Conservation (phyloP, 192 early-diverging fungal genomes). For the Physocladia obscura region DNA sequence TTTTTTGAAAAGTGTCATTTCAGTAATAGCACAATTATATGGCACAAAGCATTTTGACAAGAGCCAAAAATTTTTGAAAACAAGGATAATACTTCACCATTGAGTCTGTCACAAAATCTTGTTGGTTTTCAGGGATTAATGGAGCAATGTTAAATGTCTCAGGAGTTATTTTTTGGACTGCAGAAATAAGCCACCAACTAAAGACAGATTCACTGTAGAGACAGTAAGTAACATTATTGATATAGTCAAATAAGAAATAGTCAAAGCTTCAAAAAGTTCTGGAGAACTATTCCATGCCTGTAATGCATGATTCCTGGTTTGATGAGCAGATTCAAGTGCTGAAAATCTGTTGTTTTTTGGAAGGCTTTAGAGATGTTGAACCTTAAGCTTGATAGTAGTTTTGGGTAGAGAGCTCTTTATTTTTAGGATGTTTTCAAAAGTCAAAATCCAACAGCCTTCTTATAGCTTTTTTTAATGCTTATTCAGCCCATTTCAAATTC, state of each 20-base stretch:
- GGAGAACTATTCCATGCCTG: no score
- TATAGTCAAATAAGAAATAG: not conserved
- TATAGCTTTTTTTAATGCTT: no score
- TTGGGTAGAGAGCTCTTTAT: no score
- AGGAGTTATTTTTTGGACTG: not conserved
- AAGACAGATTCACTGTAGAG: not conserved
- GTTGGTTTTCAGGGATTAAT: not conserved
- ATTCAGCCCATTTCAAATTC: no score
- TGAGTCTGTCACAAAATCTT: not conserved
- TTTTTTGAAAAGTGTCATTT: constrained; percentile 1
- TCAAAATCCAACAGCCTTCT: no score
- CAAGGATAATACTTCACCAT: not conserved
- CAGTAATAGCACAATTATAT: not conserved
- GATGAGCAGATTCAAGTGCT: no score
- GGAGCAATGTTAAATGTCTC: not conserved
- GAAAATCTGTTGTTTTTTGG: no score
- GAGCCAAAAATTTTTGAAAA: not conserved
- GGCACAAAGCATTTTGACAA: not conserved
- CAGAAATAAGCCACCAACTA: not conserved
- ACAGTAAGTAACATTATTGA: not conserved
- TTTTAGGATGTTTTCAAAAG: no score
- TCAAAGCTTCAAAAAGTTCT: no score
- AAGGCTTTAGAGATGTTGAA: no score
- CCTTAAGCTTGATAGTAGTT: no score
- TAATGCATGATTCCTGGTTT: no score